A percentile compares a stretch with the other conserved stretches of the same genome.
Evolutionary conservation across 2,329 filamentous ascomycete genomes (phyloP).

Genomic region (Diaporthe aspalathi): DNA sequence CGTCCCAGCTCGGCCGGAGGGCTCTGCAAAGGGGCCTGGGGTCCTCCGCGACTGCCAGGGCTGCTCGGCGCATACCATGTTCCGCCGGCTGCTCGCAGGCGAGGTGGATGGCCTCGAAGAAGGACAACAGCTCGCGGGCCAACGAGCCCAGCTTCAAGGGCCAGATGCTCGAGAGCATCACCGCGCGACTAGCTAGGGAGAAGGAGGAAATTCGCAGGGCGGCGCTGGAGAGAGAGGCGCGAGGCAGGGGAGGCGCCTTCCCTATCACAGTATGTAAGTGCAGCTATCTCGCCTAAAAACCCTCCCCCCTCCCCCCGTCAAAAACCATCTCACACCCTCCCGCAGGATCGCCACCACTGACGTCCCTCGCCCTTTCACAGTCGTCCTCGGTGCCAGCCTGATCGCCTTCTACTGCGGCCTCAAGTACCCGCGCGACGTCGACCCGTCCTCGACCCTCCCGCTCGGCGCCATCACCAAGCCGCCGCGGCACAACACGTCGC

Average conservation of each 20-base stretch:
- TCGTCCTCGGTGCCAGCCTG: slow-evolving; percentile 63
- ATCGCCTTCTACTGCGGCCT: slow-evolving; percentile 71
- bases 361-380: slow-evolving; percentile 48
- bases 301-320: neutral
- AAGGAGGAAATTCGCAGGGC: slow-evolving; percentile 58
- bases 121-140: neutral
- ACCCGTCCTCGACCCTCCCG: slow-evolving; percentile 69
- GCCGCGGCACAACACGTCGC: slow-evolving; percentile 68
- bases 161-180: slow-evolving; percentile 66
- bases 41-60: slow-evolving; percentile 5
- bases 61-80: slow-evolving; percentile 23
- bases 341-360: slow-evolving; percentile 26
- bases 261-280: slow-evolving; percentile 60
- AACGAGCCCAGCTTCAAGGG: slow-evolving; percentile 57
- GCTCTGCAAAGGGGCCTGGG: slow-evolving; percentile 34
- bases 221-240: slow-evolving; percentile 53
- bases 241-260: slow-evolving; percentile 53
- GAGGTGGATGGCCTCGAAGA: slow-evolving; percentile 37
- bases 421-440: slow-evolving; percentile 61
- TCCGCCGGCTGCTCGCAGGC: slow-evolving; percentile 7
- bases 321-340: neutral
- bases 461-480: slow-evolving; percentile 59
- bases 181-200: slow-evolving; percentile 61
- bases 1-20: slow-evolving; percentile 37
- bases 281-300: neutral